Evolutionary conservation across 2,329 filamentous ascomycete species (phyloP).

Genomic region (Xylaria multiplex): DNA sequence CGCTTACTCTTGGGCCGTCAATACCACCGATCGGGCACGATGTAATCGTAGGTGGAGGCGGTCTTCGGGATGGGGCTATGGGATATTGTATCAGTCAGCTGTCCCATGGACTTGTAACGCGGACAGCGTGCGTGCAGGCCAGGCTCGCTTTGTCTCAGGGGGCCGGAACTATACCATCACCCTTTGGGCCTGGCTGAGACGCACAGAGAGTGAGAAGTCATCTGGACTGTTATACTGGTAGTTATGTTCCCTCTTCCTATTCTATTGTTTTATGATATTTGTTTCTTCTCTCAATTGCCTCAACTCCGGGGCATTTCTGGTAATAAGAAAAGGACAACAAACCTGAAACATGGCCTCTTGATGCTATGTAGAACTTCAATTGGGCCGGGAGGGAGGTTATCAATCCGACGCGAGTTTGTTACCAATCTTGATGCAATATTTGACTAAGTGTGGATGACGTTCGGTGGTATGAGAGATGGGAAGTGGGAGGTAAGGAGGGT

Average conservation of each 20-base stretch:
- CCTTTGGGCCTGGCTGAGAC: background rate
- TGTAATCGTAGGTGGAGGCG: constrained; percentile 83
- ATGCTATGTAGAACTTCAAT: background rate
- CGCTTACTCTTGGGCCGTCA: constrained; percentile 78
- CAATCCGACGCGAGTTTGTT: background rate
- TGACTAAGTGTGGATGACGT: constrained; percentile 8
- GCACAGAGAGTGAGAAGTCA: background rate
- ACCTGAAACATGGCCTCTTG: constrained; percentile 44
- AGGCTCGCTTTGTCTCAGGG: constrained; percentile 6
- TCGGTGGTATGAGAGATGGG: background rate
- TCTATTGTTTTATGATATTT: background rate
- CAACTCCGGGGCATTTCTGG: too few species aligned
- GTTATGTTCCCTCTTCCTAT: background rate
- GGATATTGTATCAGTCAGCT: constrained; percentile 27
- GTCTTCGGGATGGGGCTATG: constrained; percentile 49
- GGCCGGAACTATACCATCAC: constrained; percentile 12
- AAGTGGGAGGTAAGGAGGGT: too few species aligned
- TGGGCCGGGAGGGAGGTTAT: background rate
- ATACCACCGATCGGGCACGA: constrained; percentile 81
- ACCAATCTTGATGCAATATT: background rate
- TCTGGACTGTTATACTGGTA: background rate
- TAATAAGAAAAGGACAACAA: constrained; percentile 21
- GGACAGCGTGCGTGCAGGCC: constrained; percentile 10
- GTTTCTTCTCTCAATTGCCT: too few species aligned
- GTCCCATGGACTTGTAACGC: background rate